These are phyloP conservation scores for Auricularia cornea DNA, from an alignment of 768 basidiomycete genomes.

Conservation along the genomic window DNA sequence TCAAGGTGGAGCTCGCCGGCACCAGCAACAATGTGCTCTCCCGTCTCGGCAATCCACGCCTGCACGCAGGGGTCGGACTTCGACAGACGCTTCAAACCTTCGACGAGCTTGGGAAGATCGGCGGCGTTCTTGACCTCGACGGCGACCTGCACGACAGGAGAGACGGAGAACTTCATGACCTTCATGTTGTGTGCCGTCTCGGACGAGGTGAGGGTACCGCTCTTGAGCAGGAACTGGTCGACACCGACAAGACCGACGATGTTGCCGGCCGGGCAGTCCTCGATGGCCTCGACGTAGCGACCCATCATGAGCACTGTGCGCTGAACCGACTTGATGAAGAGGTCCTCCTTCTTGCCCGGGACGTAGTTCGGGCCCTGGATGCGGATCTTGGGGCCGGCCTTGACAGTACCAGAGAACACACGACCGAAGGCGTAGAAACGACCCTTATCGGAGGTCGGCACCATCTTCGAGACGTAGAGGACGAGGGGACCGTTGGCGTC, in stretches of 20 bases:
- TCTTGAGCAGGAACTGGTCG: conserved; percentile 99
- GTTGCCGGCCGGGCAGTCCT: conserved; percentile 98
- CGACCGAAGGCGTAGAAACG: conserved; percentile 99
- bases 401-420: conserved; percentile 98
- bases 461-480: conserved; percentile 99
- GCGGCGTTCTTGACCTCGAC: conserved; percentile 99
- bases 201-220: conserved; percentile 92
- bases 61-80: conserved; percentile 99
- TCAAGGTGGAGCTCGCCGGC: conserved; percentile 99
- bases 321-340: conserved; percentile 97
- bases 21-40: conserved; percentile 98
- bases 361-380: conserved; percentile 99
- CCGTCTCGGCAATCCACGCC: conserved; percentile 83
- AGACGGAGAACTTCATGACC: conserved; percentile 99
- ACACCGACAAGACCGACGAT: conserved; percentile 99
- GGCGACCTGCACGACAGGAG: conserved; percentile 97
- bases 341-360: conserved; percentile 97
- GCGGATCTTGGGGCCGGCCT: conserved; percentile 94
- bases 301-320: conserved; percentile 99
- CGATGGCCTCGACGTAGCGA: conserved; percentile 95
- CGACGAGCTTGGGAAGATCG: conserved; percentile 98
- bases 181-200: conserved; percentile 99
- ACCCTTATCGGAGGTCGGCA: conserved; percentile 98
- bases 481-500: conserved; percentile 95
- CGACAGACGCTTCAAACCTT: conserved; percentile 99